Base-by-base conservation (phyloP, 768 basidiomycete species). In the Infundibulicybe gibba region DNA sequence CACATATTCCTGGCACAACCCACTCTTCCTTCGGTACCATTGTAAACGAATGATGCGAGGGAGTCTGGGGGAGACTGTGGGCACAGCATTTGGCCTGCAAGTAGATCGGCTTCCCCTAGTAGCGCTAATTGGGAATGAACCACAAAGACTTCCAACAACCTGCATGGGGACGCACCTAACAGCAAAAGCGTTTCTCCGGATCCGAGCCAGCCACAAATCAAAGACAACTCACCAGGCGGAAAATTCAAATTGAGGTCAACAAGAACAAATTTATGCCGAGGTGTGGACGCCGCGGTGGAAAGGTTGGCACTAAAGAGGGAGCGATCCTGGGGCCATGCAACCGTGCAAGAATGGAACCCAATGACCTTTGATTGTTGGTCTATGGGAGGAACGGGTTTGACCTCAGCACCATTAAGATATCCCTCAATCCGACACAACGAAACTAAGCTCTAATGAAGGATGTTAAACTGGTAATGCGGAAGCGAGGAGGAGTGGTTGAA, bases 341-440 rank as follows among this genome's bases (percentile, higher is more conserved):
- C 74, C 1, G 90, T 95, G 33, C 90, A 92, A 10, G 87, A 87
- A 59, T 87, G 87, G 54, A 94, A 78, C 0, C 83, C 75, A 44
- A 94, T 83, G 3, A 69, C 76, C 43, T 75, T 70, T n/a, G 75
- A 72, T 52, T 85, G 79, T 21, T 75, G 62, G 16, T 71, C 63
- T 6, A 88, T 62, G 2, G 83, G 81, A 4, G 72, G 75, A 10
- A 89, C 81, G 1, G 73, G 63, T 1, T 74, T 61, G 13, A 97
- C 82, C 64, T 97, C 94, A 1, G 79, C 76, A 8, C 79, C 75
- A 41, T 79, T 68, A 17, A 97, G 77, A 63, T 94, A 97, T 56
- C 89, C 93, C 61, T 94, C 92, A 49, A 97, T 94, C 43, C 94
- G 89, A 14, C 87, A 82, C 42, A 94, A 70, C 11, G 91, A 94